Evolutionary conservation across 2,329 filamentous ascomycete species (phyloP), one percentile per base, ranked within the genome.

Genomic region (Pseudogymnoascus sp.): DNA sequence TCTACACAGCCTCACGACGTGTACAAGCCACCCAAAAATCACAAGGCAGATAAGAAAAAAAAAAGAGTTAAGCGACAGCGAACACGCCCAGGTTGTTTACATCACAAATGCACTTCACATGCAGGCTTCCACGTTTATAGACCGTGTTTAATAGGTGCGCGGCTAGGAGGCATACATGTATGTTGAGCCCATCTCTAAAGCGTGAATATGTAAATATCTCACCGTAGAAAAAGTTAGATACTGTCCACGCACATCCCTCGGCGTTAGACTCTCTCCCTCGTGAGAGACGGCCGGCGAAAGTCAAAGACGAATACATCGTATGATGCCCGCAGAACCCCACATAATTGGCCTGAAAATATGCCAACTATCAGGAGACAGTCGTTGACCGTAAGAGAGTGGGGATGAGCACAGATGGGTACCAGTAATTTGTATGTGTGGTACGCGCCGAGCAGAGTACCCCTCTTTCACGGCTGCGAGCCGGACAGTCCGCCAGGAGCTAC

Each of bases 271-370:
- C 17, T 21, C 17, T 44, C 19, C 10, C 19, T 21, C 9, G 42
- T n/a, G 13, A 26, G 21, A n/a, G 42, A 21, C 7, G 5, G 7
- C 42, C 42, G 13, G 11, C 42, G 42, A 46, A 46, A 26, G 21
- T 46, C 42, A 17, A 46, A 26, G 42, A 46, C 42, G 42, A 46
- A 26, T 46, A 7, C 42, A 46, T 26, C 11, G 21, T 26, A 46
- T 46, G 42, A 46, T 46, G 42, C 11, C 42, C 42, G 5, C 42
- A 46, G 42, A 21, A 26, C 42, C 42, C 42, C 42, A 46, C 42
- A 46, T 46, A 46, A 46, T 46, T 46, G 42, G 42, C 42, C n/a
- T 46, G 42, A 44, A 46, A 46, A 46, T 21, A 46, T 46, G 42
- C 42, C 42, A 46, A 46, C 42, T 46, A 46, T 46, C 42, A 46